Percentiles rank a stretch among this genome's conserved stretches.
Conservation (phyloP, 495 filamentous ascomycete species). For the Parachaetomium inaequale region DNA sequence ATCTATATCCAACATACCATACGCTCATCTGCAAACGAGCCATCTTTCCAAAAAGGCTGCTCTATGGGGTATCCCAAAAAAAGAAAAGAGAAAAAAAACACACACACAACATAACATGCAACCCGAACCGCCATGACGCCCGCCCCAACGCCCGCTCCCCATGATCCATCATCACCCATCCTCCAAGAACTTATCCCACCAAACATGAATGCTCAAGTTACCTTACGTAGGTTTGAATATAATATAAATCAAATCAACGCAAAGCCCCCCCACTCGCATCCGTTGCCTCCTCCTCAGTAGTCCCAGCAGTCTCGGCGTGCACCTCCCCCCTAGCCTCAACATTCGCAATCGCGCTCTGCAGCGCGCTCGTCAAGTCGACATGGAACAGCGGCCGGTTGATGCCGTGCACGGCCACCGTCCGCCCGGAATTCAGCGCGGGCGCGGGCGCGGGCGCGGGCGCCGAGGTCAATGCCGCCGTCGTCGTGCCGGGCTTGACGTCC, state of each 20-base stretch:
- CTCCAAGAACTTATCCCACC: no score
- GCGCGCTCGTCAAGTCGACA: conserved; percentile 83
- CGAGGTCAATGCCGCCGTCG: neutral
- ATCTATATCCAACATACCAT: no score
- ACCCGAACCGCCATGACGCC: no score
- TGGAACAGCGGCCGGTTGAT: conserved; percentile 92
- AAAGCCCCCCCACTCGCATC: neutral
- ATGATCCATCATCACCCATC: no score
- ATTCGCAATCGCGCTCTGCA: conserved; percentile 85
- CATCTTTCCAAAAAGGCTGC: neutral
- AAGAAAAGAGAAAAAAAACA: no score
- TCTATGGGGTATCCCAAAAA: neutral
- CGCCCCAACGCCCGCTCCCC: no score
- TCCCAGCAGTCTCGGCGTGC: neutral
- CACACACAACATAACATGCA: no score
- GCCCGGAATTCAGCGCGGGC: conserved; percentile 11
- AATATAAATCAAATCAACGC: no score
- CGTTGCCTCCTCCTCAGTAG: neutral
- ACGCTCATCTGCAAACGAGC: neutral
- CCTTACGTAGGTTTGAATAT: no score
- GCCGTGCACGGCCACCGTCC: conserved; percentile 68
- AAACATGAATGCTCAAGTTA: no score
- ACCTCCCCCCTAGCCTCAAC: conserved; percentile 50
- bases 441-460: neutral
- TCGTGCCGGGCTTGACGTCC: conserved; percentile 1